Evolutionary conservation across 1,284 basidiomycete genomes (phyloP).

Genomic region (Rhodotorula sp.): DNA sequence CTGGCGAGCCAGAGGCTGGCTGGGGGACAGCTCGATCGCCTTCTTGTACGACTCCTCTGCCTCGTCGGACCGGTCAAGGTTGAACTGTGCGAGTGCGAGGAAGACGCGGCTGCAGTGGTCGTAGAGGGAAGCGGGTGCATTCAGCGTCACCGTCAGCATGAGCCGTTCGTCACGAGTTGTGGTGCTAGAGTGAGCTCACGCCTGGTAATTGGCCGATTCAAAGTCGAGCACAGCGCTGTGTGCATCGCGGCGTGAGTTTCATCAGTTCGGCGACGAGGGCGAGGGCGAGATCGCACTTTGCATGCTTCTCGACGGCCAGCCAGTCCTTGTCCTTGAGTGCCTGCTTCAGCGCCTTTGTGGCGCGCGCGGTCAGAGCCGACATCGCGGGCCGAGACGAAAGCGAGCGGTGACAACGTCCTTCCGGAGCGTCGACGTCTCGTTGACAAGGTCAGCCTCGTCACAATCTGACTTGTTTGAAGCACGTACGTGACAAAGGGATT

Average conservation of each 20-base stretch:
- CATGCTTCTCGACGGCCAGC: slow-evolving; percentile 70
- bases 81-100: slow-evolving; percentile 71
- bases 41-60: slow-evolving; percentile 69
- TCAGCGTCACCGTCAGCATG: neutral
- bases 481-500: no score
- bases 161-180: neutral
- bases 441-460: no score
- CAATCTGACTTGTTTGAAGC: no score
- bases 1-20: slow-evolving; percentile 51
- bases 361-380: no score
- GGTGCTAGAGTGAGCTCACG: slow-evolving; percentile 18
- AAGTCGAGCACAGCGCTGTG: slow-evolving; percentile 42
- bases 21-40: slow-evolving; percentile 49
- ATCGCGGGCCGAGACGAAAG: no score
- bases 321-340: slow-evolving; percentile 75
- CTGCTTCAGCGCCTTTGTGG: slow-evolving; percentile 69
- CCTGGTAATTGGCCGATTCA: slow-evolving; percentile 45
- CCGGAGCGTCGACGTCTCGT: no score
- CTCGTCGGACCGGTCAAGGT: slow-evolving; percentile 67
- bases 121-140: neutral
- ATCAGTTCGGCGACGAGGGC: neutral
- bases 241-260: neutral
- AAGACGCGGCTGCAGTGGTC: slow-evolving; percentile 68
- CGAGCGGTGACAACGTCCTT: no score
- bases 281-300: slow-evolving; percentile 65